Evolutionary conservation across 495 filamentous ascomycete species (phyloP), one percentile per base, ranked within the genome.

Genomic region (Neurospora cerealis): DNA sequence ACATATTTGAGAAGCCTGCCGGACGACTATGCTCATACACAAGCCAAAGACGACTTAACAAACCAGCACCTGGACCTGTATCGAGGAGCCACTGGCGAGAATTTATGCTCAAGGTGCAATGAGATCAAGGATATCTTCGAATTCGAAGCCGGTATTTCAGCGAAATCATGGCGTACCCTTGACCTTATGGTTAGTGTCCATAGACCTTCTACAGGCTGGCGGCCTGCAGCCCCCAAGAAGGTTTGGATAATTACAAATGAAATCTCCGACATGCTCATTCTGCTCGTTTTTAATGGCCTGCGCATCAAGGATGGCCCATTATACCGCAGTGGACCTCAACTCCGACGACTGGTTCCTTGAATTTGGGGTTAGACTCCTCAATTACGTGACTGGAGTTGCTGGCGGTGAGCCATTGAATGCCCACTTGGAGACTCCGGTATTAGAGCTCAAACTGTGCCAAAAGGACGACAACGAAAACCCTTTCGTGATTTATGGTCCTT

Each of bases 71-170:
- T 41, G 4, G 40, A 41, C 0, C 13, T 2, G 15, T 3, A 42
- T 42, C 1, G 15, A 6, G 40, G 40, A 42, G 40, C 5, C 5
- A 0, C 5, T 42, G n/a, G 9, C n/a, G 2, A 46, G 7, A 8
- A 21, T n/a, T 0, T 46, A 10, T 46, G 44, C 9, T n/a, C 44
- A 1, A 2, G 0, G 8, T 46, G 44, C 44, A 46, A 46, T 46
- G n/a, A 46, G 7, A 46, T 46, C 3, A 21, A 21, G 3, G 0
- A 46, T 4, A 10, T 46, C n/a, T 46, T 46, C n/a, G 19, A 46
- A 10, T 46, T 46, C n/a, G 9, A 9, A n/a, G 0, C 3, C 0
- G n/a, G 44, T 0, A 21, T 46, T 10, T n/a, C n/a, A 0, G n/a
- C 0, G 0, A 21, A 8, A 46, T 46, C n/a, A 1, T 46, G 17